These are phyloP conservation scores for Begonia fuchsioides DNA, from an alignment of 306 rosid genomes.

Conservation along the genomic window DNA sequence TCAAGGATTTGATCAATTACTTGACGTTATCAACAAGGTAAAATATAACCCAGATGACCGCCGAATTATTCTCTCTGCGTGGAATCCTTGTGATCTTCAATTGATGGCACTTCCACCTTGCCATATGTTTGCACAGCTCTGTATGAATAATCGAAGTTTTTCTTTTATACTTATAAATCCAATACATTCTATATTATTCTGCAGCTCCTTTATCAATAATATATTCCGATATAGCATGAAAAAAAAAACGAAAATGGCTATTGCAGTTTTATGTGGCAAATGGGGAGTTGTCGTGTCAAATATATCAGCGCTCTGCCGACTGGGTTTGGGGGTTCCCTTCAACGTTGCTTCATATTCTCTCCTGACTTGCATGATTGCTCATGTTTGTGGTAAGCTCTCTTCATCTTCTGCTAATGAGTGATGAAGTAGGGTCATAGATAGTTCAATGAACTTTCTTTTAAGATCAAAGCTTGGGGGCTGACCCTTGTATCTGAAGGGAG, in stretches of 20 bases:
- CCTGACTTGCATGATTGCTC: constrained; percentile 93
- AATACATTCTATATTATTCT: too few species aligned
- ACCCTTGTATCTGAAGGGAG: too few species aligned
- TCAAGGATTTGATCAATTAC: constrained; percentile 87
- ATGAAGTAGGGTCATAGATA: too few species aligned
- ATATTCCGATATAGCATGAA: too few species aligned
- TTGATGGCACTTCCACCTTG: constrained; percentile 96
- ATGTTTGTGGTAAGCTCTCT: constrained; percentile 74
- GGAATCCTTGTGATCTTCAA: constrained; percentile 91
- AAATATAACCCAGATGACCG: constrained; percentile 79
- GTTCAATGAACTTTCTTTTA: too few species aligned
- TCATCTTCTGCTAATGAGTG: not conserved
- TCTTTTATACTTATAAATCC: too few species aligned
- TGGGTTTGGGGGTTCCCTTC: constrained; percentile 88
- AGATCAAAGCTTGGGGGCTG: too few species aligned
- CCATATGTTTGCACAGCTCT: constrained; percentile 92
- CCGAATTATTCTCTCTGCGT: constrained; percentile 79
- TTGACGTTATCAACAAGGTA: constrained; percentile 76
- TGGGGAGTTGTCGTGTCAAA: constrained; percentile 89
- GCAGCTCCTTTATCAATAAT: too few species aligned
- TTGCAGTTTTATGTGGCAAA: constrained; percentile 84
- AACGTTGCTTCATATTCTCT: constrained; percentile 94
- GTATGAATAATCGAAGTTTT: not conserved
- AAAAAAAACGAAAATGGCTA: not conserved
- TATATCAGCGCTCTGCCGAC: constrained; percentile 97